Conservation (phyloP, 2,329 filamentous ascomycete genomes). For the Trichoderma gracile region DNA sequence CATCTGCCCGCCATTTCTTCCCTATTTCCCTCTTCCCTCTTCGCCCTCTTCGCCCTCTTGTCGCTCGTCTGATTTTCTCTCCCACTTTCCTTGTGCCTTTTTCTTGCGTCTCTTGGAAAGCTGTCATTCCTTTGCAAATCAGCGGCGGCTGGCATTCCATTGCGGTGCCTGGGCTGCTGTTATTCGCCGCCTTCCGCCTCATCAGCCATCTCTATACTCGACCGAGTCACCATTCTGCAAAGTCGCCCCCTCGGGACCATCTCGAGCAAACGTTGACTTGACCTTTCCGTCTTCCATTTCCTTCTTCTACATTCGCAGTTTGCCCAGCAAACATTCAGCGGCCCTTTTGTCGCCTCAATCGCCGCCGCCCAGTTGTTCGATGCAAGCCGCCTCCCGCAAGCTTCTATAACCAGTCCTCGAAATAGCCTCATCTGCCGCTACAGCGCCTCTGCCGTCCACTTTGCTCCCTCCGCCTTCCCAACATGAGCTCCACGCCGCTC, state of each 20-base stretch:
- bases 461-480: constrained; percentile 26
- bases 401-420: constrained; percentile 11
- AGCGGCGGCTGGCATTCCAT: constrained; percentile 22
- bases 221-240: neutral
- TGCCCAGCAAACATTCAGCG: neutral
- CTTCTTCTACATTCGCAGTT: neutral
- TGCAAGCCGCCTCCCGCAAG: constrained; percentile 16
- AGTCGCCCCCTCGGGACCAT: neutral
- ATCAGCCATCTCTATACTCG: neutral
- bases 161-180: constrained; percentile 5
- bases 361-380: constrained; percentile 21
- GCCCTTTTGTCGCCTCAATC: neutral
- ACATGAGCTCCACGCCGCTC: constrained; percentile 51
- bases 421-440: constrained; percentile 18
- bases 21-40: neutral
- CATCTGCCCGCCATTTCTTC: constrained; percentile 8
- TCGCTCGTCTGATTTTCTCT: constrained; percentile 23
- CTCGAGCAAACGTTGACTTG: neutral
- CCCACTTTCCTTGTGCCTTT: constrained; percentile 17
- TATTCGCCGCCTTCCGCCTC: constrained; percentile 8
- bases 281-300: neutral
- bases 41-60: neutral
- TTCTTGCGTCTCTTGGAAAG: constrained; percentile 16
- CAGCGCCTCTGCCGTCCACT: neutral
- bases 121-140: constrained; percentile 23